These are phyloP conservation scores for Russula compacta DNA, from an alignment of 768 basidiomycete species.

Conservation along the genomic window DNA sequence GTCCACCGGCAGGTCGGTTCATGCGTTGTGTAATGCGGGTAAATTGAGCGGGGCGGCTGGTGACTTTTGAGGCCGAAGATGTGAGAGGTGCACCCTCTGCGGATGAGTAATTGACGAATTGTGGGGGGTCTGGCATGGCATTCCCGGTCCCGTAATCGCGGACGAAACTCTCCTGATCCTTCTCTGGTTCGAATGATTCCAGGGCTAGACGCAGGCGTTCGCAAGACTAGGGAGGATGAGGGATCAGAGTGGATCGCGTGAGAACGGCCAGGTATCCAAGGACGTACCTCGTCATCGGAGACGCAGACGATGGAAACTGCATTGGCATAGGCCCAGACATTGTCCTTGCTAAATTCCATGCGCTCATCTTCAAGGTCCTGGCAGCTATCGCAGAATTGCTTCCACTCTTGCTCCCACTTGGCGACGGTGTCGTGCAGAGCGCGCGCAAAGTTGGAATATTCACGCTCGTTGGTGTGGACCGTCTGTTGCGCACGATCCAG, in stretches of 20 bases:
- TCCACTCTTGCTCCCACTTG: slow-evolving; percentile 94
- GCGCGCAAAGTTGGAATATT: slow-evolving; percentile 81
- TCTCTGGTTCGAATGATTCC: slow-evolving; percentile 81
- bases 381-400: slow-evolving; percentile 84
- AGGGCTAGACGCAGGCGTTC: slow-evolving; percentile 80
- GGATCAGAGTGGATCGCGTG: neutral
- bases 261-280: neutral
- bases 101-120: slow-evolving; percentile 70
- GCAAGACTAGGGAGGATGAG: slow-evolving; percentile 54
- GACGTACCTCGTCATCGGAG: slow-evolving; percentile 81
- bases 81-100: slow-evolving; percentile 51
- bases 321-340: slow-evolving; percentile 94
- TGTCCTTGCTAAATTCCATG: slow-evolving; percentile 91
- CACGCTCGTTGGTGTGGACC: slow-evolving; percentile 83
- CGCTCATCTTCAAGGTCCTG: slow-evolving; percentile 96
- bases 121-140: slow-evolving; percentile 78
- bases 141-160: slow-evolving; percentile 82
- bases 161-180: slow-evolving; percentile 86
- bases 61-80: slow-evolving; percentile 45
- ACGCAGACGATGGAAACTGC: slow-evolving; percentile 95
- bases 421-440: slow-evolving; percentile 67
- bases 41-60: slow-evolving; percentile 51
- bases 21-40: slow-evolving; percentile 32
- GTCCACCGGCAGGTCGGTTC: slow-evolving; percentile 23
- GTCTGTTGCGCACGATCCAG: slow-evolving; percentile 85